Evolutionary conservation across 768 basidiomycete genomes (phyloP).

Genomic region (Xerocomellus intermedius): DNA sequence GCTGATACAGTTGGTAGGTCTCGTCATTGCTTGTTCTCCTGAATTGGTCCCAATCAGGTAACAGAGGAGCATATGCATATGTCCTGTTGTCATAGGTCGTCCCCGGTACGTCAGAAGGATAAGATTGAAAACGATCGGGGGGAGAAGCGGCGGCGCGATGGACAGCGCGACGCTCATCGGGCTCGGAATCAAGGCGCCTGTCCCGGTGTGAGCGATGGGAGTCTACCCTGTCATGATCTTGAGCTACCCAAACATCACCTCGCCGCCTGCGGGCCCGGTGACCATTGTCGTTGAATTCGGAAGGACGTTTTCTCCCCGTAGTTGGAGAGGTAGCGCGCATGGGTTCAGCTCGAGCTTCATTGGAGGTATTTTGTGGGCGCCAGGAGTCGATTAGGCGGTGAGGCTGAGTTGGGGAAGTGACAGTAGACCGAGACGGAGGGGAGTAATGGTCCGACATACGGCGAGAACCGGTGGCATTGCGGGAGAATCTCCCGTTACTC

Average conservation of each 20-base stretch:
- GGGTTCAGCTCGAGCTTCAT: conserved; percentile 17
- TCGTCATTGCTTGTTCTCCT: conserved; percentile 16
- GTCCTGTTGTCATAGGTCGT: conserved; percentile 7
- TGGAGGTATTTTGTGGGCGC: conserved; percentile 5
- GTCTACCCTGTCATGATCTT: conserved; percentile 7
- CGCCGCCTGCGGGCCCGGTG: conserved; percentile 26
- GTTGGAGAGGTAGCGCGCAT: conserved; percentile 16
- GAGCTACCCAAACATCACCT: conserved; percentile 17
- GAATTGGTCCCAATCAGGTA: conserved; percentile 9
- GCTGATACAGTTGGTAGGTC: conserved; percentile 11
- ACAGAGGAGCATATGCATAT: not conserved
- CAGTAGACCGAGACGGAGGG: conserved; percentile 7
- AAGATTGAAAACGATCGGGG: conserved; percentile 2
- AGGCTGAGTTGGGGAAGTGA: conserved; percentile 4
- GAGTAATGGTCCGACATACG: conserved; percentile 11
- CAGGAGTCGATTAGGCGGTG: conserved; percentile 1
- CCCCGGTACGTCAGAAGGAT: conserved; percentile 9
- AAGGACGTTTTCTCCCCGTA: conserved; percentile 21
- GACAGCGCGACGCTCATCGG: conserved; percentile 10
- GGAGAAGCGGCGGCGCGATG: conserved; percentile 7
- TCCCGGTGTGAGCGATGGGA: conserved; percentile 10
- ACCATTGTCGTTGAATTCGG: conserved; percentile 18
- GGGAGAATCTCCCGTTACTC: conserved; percentile 2
- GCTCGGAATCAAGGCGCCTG: conserved; percentile 11
- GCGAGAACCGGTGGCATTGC: not conserved